Evolutionary conservation across 306 rosid genomes (phyloP).

Genomic region (Ormosia semicastrata): DNA sequence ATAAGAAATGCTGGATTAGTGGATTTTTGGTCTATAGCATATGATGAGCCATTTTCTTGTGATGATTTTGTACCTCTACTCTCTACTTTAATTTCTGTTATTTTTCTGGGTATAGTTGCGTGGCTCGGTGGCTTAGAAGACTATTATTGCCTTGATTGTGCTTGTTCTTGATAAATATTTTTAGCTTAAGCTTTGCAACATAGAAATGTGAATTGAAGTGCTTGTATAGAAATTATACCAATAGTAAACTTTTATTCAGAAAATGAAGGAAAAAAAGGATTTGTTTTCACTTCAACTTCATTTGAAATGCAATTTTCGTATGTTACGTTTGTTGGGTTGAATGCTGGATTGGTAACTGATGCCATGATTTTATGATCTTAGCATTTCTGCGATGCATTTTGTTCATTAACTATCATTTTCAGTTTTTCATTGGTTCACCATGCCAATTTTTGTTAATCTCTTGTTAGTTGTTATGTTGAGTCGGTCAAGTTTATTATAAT

Average conservation of each 20-base stretch:
- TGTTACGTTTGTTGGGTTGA: not conserved
- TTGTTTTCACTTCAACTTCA: not conserved
- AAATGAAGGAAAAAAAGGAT: not conserved
- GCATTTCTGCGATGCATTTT: not conserved
- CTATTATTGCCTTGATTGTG: not conserved
- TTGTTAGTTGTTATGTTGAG: not conserved
- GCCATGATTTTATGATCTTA: not conserved
- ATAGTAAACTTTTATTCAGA: not conserved
- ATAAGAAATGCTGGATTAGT: not conserved
- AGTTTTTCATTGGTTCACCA: not conserved
- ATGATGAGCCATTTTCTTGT: not conserved
- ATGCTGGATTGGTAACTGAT: not conserved
- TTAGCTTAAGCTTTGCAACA: not conserved
- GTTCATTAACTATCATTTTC: not conserved
- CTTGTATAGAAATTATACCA: not conserved
- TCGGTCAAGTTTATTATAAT: not conserved
- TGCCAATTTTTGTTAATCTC: not conserved
- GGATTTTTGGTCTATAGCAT: not conserved
- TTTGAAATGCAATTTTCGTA: not conserved
- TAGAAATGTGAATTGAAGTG: not conserved
- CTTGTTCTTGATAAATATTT: not conserved
- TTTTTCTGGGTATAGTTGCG: not conserved
- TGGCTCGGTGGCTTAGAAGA: not conserved
- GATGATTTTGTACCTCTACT: not conserved
- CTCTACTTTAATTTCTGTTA: not conserved